Percentiles rank a stretch among this genome's conserved stretches.
Evolutionary conservation across 305 asterid species (phyloP).

Genomic region (Fraxinus latifolia): DNA sequence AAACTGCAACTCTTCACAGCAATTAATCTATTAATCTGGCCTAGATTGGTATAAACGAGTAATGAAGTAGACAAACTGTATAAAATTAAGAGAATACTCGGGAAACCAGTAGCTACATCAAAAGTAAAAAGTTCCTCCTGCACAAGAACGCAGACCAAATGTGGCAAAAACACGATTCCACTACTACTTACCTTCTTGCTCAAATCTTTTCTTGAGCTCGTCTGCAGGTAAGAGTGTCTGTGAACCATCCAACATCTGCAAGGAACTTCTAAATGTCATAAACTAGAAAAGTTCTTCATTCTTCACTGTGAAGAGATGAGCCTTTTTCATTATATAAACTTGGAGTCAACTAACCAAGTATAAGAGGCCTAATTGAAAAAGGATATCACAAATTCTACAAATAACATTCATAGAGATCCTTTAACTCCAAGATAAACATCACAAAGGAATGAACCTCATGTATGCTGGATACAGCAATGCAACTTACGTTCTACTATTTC

Average conservation of each 20-base stretch:
- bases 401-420: background rate
- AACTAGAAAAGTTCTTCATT: slow-evolving; percentile 5
- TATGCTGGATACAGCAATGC: background rate
- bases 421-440: background rate
- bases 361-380: background rate
- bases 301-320: background rate
- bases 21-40: background rate
- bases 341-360: background rate
- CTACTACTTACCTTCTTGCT: slow-evolving; percentile 60
- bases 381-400: background rate
- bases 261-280: slow-evolving; percentile 10
- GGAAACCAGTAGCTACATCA: background rate
- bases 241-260: slow-evolving; percentile 77
- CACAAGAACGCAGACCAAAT: background rate
- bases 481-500: background rate
- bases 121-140: background rate
- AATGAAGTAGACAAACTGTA: background rate
- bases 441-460: background rate
- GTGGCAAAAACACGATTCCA: background rate
- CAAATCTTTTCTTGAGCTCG: slow-evolving; percentile 71
- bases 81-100: background rate
- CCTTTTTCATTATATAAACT: background rate
- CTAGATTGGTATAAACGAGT: background rate
- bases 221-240: slow-evolving; percentile 73
- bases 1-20: background rate